Percentiles rank a stretch among this genome's conserved stretches.
phyloP scores from a whole-genome alignment of 1,284 basidiomycete species.

The Neotropicomus parvogracilis region DNA sequence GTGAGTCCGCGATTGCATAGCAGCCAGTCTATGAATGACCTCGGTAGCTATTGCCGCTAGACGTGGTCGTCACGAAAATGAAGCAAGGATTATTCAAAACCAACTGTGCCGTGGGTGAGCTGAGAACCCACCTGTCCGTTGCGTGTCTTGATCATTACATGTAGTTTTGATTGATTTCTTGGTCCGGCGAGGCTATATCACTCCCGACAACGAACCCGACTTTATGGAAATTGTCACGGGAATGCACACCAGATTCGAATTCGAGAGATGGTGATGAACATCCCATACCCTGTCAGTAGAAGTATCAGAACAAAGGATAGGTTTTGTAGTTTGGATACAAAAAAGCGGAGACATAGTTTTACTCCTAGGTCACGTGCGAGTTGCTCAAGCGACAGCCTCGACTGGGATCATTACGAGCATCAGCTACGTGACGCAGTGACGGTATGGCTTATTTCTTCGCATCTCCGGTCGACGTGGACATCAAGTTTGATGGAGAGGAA shows the following conservation, averaged over 20 bases:
- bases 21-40: neutral
- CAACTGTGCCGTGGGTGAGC: constrained; percentile 74
- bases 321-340: too few species aligned
- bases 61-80: constrained; percentile 54
- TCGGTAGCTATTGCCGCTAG: constrained; percentile 55
- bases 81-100: constrained; percentile 75
- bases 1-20: constrained; percentile 35
- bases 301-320: too few species aligned
- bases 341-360: too few species aligned
- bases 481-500: constrained; percentile 86
- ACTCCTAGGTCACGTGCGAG: too few species aligned
- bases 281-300: too few species aligned
- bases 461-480: constrained; percentile 87
- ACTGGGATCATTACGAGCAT: too few species aligned
- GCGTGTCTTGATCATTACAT: neutral
- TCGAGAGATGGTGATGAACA: constrained; percentile 49
- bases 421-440: neutral
- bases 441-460: constrained; percentile 84
- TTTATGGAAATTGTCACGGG: constrained; percentile 70
- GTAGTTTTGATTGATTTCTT: constrained; percentile 82
- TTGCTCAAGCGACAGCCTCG: too few species aligned
- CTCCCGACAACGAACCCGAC: constrained; percentile 73
- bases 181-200: constrained; percentile 72
- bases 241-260: constrained; percentile 67
- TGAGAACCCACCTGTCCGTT: neutral